Base-by-base conservation (phyloP, 306 rosid species). In the Quercus alba region DNA sequence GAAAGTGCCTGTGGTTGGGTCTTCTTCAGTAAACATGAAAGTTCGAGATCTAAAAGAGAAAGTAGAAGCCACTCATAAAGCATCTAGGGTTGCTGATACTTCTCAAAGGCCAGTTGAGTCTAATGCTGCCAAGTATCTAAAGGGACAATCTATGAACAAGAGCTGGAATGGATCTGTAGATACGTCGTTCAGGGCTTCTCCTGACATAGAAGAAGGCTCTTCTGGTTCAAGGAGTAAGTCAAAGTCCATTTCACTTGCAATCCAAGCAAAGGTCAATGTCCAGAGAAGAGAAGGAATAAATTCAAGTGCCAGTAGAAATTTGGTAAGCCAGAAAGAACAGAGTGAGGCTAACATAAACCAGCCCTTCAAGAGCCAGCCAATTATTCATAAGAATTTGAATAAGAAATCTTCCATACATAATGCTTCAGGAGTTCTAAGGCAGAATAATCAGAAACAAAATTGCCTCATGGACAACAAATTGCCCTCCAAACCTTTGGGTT, bases 261-360 rank as follows among this genome's bases (percentile, higher is more conserved):
- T 95, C 79, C 99, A 95, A 84, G 99, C 99, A 75, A 95, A 95
- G 82, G 99, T 93, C 81, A 95, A 95, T 84, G 99, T 95, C 82
- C 98, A 91, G 77, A 89, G 79, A 90, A 76, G 99, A 81, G 97
- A 93, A 88, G 91, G 94, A 69, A 88, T 91, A 83, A 92, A 75
- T 84, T 66, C 79, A 81, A 87, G 72, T 67, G 80, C 84, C 75
- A 85, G 80, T 54, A 90, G 88, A 86, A 89, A 73, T 84, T 84
- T 81, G 71, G 81, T 31, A 20, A 84, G 77, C 71, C 91, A 84
- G 70, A 91, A 89, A 73, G 94, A 88, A 73, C 92, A 91, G 71
- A 79, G 73, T 75, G 97, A 93, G 70, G 77, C 30, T 49, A 91
- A 84, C 87, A 78, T 88, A 76, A 89, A 79, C 83, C 92, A 75